phyloP scores from a whole-genome alignment of 345 rosid genomes.

The Pugionium cornutum region DNA sequence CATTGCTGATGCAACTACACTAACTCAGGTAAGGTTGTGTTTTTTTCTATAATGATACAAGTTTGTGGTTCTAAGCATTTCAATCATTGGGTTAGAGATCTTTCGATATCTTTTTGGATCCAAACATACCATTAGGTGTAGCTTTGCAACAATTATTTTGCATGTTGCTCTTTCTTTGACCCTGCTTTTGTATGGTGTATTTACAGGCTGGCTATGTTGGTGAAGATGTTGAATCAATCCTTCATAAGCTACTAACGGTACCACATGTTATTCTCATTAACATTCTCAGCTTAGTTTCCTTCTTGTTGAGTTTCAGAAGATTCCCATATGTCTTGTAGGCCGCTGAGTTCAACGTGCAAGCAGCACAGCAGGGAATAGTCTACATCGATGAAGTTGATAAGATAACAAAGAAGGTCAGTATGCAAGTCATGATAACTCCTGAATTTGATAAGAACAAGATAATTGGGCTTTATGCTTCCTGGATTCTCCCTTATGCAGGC shows the following conservation, averaged over 20 bases:
- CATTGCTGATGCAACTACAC: conserved; percentile 81
- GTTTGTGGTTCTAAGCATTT: not conserved
- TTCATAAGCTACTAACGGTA: conserved; percentile 84
- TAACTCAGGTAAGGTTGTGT: conserved; percentile 67
- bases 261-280: conserved; percentile 6
- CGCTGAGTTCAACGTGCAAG: conserved; percentile 90
- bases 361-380: conserved; percentile 94
- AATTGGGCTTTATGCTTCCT: conserved; percentile 19
- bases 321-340: conserved; percentile 48
- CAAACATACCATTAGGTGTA: not conserved
- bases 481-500: conserved; percentile 56
- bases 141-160: not conserved
- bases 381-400: conserved; percentile 98
- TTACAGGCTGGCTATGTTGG: conserved; percentile 97
- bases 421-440: conserved; percentile 26
- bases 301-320: conserved; percentile 4
- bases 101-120: not conserved
- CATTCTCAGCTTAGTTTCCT: not conserved
- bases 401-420: conserved; percentile 85
- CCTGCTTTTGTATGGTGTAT: conserved; percentile 24
- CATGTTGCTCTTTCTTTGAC: conserved; percentile 20
- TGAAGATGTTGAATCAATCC: conserved; percentile 94
- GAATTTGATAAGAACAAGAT: conserved; percentile 17
- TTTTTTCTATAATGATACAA: not conserved
- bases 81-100: not conserved